These are phyloP conservation scores for Pseudogymnoascus pannorum DNA, from an alignment of 2,329 filamentous ascomycete species.

Conservation along the genomic window DNA sequence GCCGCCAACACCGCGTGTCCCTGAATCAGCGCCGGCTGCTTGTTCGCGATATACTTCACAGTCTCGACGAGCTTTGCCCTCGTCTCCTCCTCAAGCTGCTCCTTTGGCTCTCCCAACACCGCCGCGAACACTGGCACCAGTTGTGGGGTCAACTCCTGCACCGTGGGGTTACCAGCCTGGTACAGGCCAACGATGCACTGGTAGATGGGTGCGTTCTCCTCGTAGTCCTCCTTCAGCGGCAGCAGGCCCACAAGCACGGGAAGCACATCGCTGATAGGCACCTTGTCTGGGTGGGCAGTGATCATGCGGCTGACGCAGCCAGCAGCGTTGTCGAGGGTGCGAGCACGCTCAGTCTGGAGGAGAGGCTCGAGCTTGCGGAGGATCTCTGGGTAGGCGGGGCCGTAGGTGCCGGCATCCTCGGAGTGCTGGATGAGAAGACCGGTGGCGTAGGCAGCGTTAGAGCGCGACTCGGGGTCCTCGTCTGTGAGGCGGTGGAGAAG, in stretches of 20 bases:
- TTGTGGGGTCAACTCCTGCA: conserved; percentile 62
- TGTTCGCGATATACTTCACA: conserved; percentile 36
- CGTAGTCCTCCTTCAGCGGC: conserved; percentile 85
- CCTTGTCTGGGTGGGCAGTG: conserved; percentile 72
- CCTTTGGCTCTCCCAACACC: conserved; percentile 63
- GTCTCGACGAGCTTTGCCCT: conserved; percentile 58
- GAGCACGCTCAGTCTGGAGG: conserved; percentile 67
- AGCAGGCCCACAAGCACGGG: conserved; percentile 72
- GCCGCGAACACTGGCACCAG: conserved; percentile 66
- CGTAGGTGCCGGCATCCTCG: conserved; percentile 60
- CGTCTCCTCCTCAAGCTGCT: conserved; percentile 68
- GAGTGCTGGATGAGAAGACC: conserved; percentile 81
- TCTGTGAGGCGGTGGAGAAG: conserved; percentile 82
- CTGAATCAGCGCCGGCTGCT: conserved; percentile 23
- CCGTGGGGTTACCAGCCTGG: conserved; percentile 59
- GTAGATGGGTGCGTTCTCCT: conserved; percentile 93
- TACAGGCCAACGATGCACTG: conserved; percentile 85
- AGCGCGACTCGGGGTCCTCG: conserved; percentile 85
- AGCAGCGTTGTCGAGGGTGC: conserved; percentile 85
- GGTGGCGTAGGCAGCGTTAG: conserved; percentile 87
- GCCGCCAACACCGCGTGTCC: conserved; percentile 20
- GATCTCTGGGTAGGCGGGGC: conserved; percentile 69
- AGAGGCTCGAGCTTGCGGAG: conserved; percentile 81
- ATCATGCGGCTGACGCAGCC: conserved; percentile 92
- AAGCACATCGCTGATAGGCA: conserved; percentile 74